Conservation (phyloP, 371 early-diverging fungal species). For the Nematocida sp. region DNA sequence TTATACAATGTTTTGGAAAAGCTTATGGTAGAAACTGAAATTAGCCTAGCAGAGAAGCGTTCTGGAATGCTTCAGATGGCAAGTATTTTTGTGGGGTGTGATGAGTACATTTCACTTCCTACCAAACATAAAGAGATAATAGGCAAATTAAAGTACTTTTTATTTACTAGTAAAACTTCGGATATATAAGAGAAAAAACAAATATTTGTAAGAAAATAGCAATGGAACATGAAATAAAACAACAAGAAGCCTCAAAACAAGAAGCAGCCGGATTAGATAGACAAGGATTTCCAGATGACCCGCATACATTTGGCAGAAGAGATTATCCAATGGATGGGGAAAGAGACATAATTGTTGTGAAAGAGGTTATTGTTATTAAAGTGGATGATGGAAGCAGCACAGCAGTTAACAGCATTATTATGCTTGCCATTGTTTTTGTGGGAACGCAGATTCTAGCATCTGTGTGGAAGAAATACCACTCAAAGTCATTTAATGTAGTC, state of each 20-base stretch:
- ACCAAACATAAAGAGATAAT: conserved; percentile 5
- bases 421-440: conserved; percentile 52
- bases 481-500: conserved; percentile 47
- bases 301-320: neutral
- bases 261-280: neutral
- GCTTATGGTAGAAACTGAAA: conserved; percentile 17
- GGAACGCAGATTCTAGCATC: conserved; percentile 61
- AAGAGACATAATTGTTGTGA: conserved; percentile 33
- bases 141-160: neutral
- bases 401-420: conserved; percentile 25
- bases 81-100: neutral
- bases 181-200: conserved; percentile 19
- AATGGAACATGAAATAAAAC: conserved; percentile 2
- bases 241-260: neutral
- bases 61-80: neutral
- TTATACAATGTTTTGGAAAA: conserved; percentile 54
- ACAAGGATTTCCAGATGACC: neutral
- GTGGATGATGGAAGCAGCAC: conserved; percentile 21
- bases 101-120: neutral
- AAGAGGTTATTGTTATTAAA: conserved; percentile 43
- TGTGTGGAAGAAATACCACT: conserved; percentile 62
- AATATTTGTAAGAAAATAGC: conserved; percentile 16
- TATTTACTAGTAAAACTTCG: conserved; percentile 8
- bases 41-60: neutral
- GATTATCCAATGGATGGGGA: neutral